A percentile compares a stretch with the other conserved stretches of the same genome.
Evolutionary conservation across 1,284 basidiomycete species (phyloP).

Genomic region (Ganoderma multipileum): DNA sequence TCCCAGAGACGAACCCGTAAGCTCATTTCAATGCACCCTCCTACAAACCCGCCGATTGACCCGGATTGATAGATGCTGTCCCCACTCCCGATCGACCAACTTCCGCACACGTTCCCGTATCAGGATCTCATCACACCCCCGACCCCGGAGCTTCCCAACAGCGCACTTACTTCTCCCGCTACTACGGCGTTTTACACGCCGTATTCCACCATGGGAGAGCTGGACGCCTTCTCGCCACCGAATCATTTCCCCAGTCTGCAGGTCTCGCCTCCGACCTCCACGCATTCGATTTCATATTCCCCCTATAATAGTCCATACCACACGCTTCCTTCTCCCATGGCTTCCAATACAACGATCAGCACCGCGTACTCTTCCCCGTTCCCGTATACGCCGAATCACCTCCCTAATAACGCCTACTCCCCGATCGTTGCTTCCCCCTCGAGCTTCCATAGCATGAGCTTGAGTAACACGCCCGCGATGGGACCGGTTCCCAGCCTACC

Average conservation of each 20-base stretch:
- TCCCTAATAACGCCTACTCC: conserved; percentile 5
- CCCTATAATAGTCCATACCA: conserved; percentile 12
- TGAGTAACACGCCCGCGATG: conserved; percentile 9
- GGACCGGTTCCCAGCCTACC: conserved; percentile 4
- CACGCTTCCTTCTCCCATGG: not conserved
- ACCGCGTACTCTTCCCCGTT: not conserved
- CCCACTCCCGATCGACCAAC: conserved; percentile 14
- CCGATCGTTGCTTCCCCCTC: conserved; percentile 14
- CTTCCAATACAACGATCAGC: conserved; percentile 4
- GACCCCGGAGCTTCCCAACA: not conserved
- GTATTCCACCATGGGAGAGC: not conserved
- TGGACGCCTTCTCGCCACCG: not conserved
- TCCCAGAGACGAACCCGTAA: conserved; percentile 7
- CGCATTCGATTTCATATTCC: not conserved
- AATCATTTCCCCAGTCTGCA: not conserved
- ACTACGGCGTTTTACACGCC: not conserved
- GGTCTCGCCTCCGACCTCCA: not conserved
- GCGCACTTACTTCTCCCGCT: conserved; percentile 3
- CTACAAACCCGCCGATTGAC: not conserved
- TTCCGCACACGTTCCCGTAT: conserved; percentile 14
- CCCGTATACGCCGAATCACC: conserved; percentile 6
- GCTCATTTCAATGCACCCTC: not conserved
- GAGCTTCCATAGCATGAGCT: conserved; percentile 18
- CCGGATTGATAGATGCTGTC: conserved; percentile 13
- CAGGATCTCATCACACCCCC: conserved; percentile 9